Evolutionary conservation across 2,329 filamentous ascomycete genomes (phyloP).

Genomic region (Aspergillus eucalypticola): DNA sequence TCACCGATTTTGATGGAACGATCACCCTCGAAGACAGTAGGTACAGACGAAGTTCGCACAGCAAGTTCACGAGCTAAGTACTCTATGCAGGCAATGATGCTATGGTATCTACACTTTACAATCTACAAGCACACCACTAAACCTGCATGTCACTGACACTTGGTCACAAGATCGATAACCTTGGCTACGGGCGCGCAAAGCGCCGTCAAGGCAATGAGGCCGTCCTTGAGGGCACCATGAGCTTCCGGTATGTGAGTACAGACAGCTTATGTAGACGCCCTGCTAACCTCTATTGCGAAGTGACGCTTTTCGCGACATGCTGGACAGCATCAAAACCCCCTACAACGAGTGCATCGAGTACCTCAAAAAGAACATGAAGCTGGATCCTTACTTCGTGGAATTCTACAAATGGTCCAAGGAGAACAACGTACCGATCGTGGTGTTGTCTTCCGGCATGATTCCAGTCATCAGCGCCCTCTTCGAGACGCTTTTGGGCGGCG

Average conservation of each 20-base stretch:
- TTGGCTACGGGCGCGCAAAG: conserved; percentile 75
- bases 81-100: conserved; percentile 60
- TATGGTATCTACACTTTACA: conserved; percentile 47
- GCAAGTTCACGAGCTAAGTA: conserved; percentile 16
- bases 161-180: conserved; percentile 75
- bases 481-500: conserved; percentile 76
- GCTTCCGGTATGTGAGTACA: conserved; percentile 64
- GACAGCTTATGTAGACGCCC: background rate
- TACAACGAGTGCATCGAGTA: conserved; percentile 79
- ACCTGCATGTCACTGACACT: conserved; percentile 45
- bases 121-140: background rate
- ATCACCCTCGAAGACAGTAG: conserved; percentile 73
- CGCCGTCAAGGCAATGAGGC: conserved; percentile 74
- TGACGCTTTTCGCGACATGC: conserved; percentile 86
- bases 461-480: conserved; percentile 86
- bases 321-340: conserved; percentile 79
- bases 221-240: conserved; percentile 68
- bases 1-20: conserved; percentile 97
- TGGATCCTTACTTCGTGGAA: conserved; percentile 83
- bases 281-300: conserved; percentile 35
- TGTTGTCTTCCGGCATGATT: conserved; percentile 89
- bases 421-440: conserved; percentile 87
- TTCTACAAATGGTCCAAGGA: conserved; percentile 81
- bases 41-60: conserved; percentile 25
- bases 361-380: conserved; percentile 77